Base-by-base conservation (phyloP, 2,329 filamentous ascomycete genomes). In the Dothistroma septosporum region DNA sequence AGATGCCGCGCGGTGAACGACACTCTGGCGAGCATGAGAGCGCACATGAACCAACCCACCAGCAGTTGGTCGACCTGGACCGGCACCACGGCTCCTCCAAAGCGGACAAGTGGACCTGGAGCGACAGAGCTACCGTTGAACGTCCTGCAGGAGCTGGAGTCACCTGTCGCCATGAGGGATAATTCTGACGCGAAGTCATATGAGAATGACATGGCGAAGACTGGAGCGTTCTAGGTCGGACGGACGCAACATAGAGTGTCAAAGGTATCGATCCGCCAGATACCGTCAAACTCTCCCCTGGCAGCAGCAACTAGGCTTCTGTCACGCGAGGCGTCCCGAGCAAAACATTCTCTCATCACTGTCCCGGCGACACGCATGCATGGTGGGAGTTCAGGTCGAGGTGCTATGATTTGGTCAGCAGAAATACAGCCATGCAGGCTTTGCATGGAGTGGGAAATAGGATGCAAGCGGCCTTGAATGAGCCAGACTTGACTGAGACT, bases 1-100 rank as follows among this genome's bases (percentile, higher is more conserved):
- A 79, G 85, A 14, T 21, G 4, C 31, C 22, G 22, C 4, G 50
- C 24, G 12, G 31, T 35, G 31, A 53, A 12, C 50, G n/a, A 35
- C 50, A 35, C 50, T 53, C 50, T 53, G 10, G 31, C 28, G 6
- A 19, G 11, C 24, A 53, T 53, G 50, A 24, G 31, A 31, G 22
- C 24, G 33, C 50, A 53, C n/a, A 32, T 35, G 24, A 53, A 53
- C 6, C 24, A 53, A 31, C 50, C 50, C 24, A 32, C 31, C 24
- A 33, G 31, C 19, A 53, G 50, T 28, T 53, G 50, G 50, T 53
- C 50, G 19, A 35, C 50, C 8, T 32, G 31, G 16, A 53, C 50
- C 10, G 50, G 50, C 16, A 35, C 31, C 22, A 35, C 50, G 16
- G 24, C 31, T 21, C 16, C 31, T 14, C n/a, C 50, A 12, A 53